phyloP scores from a whole-genome alignment of 768 basidiomycete genomes.

The Mycena latifolia region DNA sequence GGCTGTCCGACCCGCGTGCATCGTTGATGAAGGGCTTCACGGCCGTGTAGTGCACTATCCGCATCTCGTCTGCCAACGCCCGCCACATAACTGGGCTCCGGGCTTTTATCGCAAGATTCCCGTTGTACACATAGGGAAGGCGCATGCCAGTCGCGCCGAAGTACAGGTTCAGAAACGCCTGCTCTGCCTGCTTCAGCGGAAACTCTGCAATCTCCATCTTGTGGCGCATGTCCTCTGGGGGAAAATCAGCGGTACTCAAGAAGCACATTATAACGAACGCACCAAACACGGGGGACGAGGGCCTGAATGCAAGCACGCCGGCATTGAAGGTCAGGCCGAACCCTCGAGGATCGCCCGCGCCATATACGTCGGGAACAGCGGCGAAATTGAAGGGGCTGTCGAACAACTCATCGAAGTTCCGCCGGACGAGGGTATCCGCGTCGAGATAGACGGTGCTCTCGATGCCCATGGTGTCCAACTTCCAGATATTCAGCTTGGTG shows the following conservation, averaged over 20 bases:
- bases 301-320: constrained; percentile 48
- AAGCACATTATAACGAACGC: neutral
- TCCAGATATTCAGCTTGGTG: constrained; percentile 52
- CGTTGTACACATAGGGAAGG: constrained; percentile 53
- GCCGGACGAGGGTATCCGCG: constrained; percentile 48
- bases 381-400: constrained; percentile 48
- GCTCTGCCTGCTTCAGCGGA: constrained; percentile 53
- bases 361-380: constrained; percentile 47
- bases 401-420: constrained; percentile 50
- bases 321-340: constrained; percentile 51
- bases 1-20: neutral
- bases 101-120: constrained; percentile 50
- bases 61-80: constrained; percentile 42
- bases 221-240: constrained; percentile 41
- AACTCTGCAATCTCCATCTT: constrained; percentile 55
- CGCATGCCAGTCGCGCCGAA: constrained; percentile 47
- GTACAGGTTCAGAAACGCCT: constrained; percentile 57
- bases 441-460: constrained; percentile 48
- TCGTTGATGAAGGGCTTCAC: constrained; percentile 25
- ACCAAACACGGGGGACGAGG: constrained; percentile 42
- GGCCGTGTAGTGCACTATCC: constrained; percentile 49
- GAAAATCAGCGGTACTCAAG: neutral
- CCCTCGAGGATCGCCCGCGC: constrained; percentile 36
- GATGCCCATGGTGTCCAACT: constrained; percentile 44
- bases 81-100: constrained; percentile 46